phyloP scores from a whole-genome alignment of 768 basidiomycete genomes.

The Dacryopinax primogenitus region DNA sequence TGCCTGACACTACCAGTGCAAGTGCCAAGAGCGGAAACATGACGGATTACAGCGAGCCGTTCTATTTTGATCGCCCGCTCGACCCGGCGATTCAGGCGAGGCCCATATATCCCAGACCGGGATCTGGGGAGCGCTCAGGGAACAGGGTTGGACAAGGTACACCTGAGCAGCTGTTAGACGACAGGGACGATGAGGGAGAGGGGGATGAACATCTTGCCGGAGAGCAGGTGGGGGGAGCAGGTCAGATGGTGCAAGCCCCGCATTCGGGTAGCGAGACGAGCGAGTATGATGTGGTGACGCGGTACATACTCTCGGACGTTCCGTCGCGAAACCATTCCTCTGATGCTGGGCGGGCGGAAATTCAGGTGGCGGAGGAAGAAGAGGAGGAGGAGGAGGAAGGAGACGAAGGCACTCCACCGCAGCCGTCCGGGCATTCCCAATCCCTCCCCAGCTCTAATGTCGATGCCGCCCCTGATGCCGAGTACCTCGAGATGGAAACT shows the following conservation, averaged over 20 bases:
- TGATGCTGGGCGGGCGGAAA: too few species aligned
- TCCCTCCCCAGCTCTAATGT: not conserved
- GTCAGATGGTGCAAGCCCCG: too few species aligned
- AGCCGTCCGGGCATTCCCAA: not conserved
- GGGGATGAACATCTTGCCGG: not conserved
- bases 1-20: not conserved
- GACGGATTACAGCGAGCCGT: not conserved
- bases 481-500: slow-evolving; percentile 6
- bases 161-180: not conserved
- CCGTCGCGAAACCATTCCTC: too few species aligned
- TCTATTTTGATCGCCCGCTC: not conserved
- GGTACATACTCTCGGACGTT: not conserved
- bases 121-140: not conserved
- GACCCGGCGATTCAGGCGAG: not conserved
- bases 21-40: not conserved
- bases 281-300: not conserved
- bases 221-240: not conserved
- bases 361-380: too few species aligned
- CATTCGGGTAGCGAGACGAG: not conserved
- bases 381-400: too few species aligned
- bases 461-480: not conserved
- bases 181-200: slow-evolving; percentile 4
- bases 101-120: not conserved
- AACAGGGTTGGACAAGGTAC: not conserved
- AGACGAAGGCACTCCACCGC: not conserved